These are phyloP conservation scores for Pythium apleroticum DNA, from an alignment of 352 stramenopile species.

Conservation along the genomic window DNA sequence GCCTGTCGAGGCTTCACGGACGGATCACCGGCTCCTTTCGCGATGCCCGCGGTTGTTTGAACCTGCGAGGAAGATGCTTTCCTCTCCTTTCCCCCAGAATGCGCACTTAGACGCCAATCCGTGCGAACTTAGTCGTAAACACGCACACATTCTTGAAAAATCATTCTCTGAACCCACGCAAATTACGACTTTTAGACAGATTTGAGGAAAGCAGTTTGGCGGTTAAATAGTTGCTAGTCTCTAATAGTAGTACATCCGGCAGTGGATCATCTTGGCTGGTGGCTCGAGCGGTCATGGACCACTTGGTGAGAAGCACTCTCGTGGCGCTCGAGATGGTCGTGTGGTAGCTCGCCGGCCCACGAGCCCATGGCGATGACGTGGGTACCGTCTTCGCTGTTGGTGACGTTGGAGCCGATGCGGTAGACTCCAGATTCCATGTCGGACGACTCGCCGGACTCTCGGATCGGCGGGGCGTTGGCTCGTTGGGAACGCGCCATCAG, in stretches of 20 bases:
- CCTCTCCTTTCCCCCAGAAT: slow-evolving; percentile 11
- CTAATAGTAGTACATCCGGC: slow-evolving; percentile 22
- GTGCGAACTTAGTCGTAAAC: slow-evolving; percentile 18
- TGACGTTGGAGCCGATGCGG: slow-evolving; percentile 20
- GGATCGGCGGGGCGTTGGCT: slow-evolving; percentile 5
- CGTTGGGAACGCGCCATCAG: slow-evolving; percentile 38
- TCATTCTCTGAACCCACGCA: slow-evolving; percentile 7
- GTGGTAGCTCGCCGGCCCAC: slow-evolving; percentile 16
- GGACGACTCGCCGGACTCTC: slow-evolving; percentile 12
- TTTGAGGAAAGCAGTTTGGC: neutral
- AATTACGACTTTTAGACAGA: neutral
- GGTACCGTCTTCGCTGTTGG: slow-evolving; percentile 12
- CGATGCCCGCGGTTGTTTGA: slow-evolving; percentile 13
- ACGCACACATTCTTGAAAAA: slow-evolving; percentile 6
- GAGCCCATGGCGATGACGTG: slow-evolving; percentile 27
- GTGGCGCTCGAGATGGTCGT: slow-evolving; percentile 2
- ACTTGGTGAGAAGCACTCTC: slow-evolving; percentile 1
- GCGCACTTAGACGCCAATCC: slow-evolving; percentile 2
- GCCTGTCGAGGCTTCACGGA: neutral
- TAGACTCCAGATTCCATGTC: slow-evolving; percentile 18
- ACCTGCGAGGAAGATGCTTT: slow-evolving; percentile 22
- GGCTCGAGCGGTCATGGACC: slow-evolving; percentile 8
- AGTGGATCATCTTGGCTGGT: slow-evolving; percentile 1
- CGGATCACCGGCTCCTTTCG: slow-evolving; percentile 1
- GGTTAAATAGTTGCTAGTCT: slow-evolving; percentile 22